Evolutionary conservation across 1,284 basidiomycete genomes (phyloP).

Genomic region (Cryptococcus sp.): DNA sequence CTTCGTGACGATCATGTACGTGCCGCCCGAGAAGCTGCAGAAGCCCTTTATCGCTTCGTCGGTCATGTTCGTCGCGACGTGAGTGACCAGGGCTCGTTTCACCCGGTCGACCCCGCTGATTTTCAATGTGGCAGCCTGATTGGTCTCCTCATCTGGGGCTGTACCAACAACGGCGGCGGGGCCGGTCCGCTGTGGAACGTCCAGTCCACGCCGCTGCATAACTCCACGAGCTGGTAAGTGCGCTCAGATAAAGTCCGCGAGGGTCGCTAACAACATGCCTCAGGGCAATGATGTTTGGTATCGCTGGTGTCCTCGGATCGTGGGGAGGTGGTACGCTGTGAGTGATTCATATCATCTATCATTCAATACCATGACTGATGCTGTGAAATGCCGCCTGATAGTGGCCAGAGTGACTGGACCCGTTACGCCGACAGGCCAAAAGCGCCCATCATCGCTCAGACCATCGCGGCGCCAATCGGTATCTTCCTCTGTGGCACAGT

Average conservation of each 20-base stretch:
- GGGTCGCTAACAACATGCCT: too few relatives aligned
- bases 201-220: constrained; percentile 11
- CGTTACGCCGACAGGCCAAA: constrained; percentile 34
- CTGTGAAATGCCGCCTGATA: too few relatives aligned
- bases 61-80: too few relatives aligned
- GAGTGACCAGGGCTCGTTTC: too few relatives aligned
- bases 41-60: constrained; percentile 36
- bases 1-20: constrained; percentile 35
- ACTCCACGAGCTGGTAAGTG: too few relatives aligned
- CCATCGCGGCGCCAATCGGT: constrained; percentile 32
- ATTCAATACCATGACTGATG: too few relatives aligned
- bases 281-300: constrained; percentile 34
- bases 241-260: too few relatives aligned
- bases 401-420: constrained; percentile 40
- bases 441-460: constrained; percentile 26
- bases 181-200: constrained; percentile 32
- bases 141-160: constrained; percentile 35
- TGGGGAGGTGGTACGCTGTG: constrained; percentile 32
- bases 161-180: constrained; percentile 25
- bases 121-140: constrained; percentile 30
- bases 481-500: constrained; percentile 33
- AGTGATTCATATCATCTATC: too few relatives aligned
- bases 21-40: constrained; percentile 39
- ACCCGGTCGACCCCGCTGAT: constrained; percentile 2
- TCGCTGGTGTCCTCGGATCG: constrained; percentile 34